phyloP scores from a whole-genome alignment of 768 basidiomycete species.

The Neoboletus subvelutipes region DNA sequence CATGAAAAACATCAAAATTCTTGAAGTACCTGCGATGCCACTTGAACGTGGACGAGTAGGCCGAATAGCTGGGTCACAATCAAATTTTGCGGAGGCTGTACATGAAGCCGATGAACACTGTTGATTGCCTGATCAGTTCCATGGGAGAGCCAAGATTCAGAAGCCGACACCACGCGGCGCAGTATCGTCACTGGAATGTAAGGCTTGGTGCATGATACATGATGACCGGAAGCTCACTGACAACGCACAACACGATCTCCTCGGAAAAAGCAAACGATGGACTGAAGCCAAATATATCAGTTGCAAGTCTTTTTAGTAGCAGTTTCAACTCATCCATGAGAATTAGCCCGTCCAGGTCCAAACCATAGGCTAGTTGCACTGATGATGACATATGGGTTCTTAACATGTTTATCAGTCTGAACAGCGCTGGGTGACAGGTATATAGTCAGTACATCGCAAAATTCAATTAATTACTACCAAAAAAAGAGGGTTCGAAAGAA shows the following conservation, averaged over 20 bases:
- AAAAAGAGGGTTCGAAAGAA: not conserved
- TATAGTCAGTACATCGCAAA: constrained; percentile 2
- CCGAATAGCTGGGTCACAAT: not conserved
- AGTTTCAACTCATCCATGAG: not conserved
- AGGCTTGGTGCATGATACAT: not conserved
- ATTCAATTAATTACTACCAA: not conserved
- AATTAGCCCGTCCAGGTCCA: not conserved
- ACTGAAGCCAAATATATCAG: not conserved
- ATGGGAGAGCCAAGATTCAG: not conserved
- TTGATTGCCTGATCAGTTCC: not conserved
- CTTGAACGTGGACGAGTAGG: not conserved
- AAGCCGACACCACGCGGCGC: not conserved
- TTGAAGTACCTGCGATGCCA: not conserved
- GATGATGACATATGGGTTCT: not conserved
- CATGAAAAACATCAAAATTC: not conserved
- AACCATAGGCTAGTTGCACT: not conserved
- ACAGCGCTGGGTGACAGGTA: not conserved
- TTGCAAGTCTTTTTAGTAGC: not conserved
- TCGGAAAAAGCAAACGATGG: not conserved
- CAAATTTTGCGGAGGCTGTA: not conserved
- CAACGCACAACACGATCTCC: not conserved
- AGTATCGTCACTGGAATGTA: not conserved
- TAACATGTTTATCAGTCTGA: not conserved
- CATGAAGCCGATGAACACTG: not conserved
- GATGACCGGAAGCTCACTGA: too few species aligned